Conservation (phyloP, 768 basidiomycete genomes). For the Rhodotorula paludigena region DNA sequence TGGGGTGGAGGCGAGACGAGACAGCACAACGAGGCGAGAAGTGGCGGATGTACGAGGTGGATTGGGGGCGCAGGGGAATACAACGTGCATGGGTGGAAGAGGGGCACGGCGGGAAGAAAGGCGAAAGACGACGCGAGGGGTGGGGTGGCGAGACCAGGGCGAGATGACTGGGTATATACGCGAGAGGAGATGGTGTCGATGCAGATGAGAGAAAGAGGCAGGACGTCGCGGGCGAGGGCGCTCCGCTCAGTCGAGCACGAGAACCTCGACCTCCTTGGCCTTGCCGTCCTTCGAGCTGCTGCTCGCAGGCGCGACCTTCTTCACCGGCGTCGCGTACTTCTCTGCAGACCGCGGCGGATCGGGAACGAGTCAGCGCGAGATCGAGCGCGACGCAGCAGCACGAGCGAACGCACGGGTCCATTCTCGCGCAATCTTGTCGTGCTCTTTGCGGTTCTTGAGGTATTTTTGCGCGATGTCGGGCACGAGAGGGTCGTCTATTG, state of each 20-base stretch:
- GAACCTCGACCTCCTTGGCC: slow-evolving; percentile 34
- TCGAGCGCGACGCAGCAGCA: not conserved
- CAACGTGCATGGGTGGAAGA: too few species aligned
- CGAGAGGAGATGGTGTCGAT: not conserved
- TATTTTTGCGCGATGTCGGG: slow-evolving; percentile 36
- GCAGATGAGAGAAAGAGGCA: not conserved
- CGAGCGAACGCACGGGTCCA: slow-evolving; percentile 21
- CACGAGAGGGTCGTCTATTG: slow-evolving; percentile 33
- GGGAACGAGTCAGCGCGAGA: not conserved
- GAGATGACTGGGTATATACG: not conserved
- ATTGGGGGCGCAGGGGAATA: too few species aligned
- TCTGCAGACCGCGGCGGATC: not conserved
- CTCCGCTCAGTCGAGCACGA: slow-evolving; percentile 24
- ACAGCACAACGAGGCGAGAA: too few species aligned
- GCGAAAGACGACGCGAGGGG: not conserved
- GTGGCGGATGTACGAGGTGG: too few species aligned
- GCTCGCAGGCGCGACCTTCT: not conserved
- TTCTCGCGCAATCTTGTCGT: slow-evolving; percentile 32
- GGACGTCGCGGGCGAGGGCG: too few species aligned
- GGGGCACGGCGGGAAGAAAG: not conserved
- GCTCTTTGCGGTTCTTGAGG: slow-evolving; percentile 31
- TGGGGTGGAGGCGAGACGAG: too few species aligned
- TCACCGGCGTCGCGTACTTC: slow-evolving; percentile 17
- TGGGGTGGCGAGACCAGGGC: too few species aligned
- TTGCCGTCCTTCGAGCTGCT: not conserved